A percentile compares a stretch with the other conserved stretches of the same genome.
phyloP scores from a whole-genome alignment of 2,329 filamentous ascomycete genomes.

The Diplodia scrobiculata region DNA sequence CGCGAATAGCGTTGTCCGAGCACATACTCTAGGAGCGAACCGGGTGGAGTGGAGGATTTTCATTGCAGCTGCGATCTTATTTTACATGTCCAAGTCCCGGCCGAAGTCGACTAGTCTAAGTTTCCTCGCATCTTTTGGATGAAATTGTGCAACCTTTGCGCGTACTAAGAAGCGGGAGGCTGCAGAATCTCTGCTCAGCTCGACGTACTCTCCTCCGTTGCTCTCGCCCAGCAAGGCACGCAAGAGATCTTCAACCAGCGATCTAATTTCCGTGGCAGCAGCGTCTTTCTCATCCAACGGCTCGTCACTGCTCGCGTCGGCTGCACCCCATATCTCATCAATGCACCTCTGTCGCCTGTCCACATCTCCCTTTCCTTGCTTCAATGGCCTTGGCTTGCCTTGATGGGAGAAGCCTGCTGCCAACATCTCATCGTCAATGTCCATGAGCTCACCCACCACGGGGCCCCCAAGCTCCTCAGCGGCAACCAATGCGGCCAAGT shows the following conservation, averaged over 20 bases:
- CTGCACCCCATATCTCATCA: slow-evolving; percentile 53
- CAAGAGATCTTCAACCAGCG: slow-evolving; percentile 52
- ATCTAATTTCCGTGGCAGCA: slow-evolving; percentile 52
- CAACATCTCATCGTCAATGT: slow-evolving; percentile 60
- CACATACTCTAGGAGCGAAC: background rate
- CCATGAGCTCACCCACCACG: slow-evolving; percentile 72
- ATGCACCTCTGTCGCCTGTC: slow-evolving; percentile 53
- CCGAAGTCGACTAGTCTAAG: slow-evolving; percentile 59
- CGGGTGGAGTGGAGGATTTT: background rate
- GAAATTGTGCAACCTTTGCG: slow-evolving; percentile 59
- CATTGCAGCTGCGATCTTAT: background rate
- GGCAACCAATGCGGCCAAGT: slow-evolving; percentile 73
- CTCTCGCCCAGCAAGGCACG: slow-evolving; percentile 45
- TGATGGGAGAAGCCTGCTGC: slow-evolving; percentile 58
- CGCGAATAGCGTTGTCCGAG: background rate
- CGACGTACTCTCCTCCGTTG: slow-evolving; percentile 50
- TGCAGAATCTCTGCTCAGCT: slow-evolving; percentile 55
- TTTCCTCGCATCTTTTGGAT: slow-evolving; percentile 57
- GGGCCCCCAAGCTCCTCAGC: slow-evolving; percentile 83
- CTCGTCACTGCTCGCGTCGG: slow-evolving; percentile 28
- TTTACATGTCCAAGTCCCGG: slow-evolving; percentile 42
- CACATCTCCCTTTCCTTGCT: slow-evolving; percentile 37
- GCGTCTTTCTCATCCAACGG: slow-evolving; percentile 51
- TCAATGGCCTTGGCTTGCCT: slow-evolving; percentile 50
- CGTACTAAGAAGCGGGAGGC: slow-evolving; percentile 57